A percentile compares a stretch with the other conserved stretches of the same genome.
These are phyloP conservation scores for Leccinum glutinopallens DNA, from an alignment of 1,284 basidiomycete species.

Conservation along the genomic window DNA sequence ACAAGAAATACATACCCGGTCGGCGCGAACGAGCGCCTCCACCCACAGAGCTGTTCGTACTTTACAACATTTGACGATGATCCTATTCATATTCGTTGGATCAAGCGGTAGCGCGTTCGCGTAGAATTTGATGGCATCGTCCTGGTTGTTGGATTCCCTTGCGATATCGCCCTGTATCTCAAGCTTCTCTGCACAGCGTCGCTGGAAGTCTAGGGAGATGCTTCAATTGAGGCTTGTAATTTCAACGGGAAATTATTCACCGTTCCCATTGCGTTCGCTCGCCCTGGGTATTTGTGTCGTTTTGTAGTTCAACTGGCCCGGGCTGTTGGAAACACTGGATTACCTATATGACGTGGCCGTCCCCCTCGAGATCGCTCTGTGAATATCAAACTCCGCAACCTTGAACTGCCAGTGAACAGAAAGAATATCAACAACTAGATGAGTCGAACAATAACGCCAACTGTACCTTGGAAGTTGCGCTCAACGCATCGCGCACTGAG, in stretches of 20 bases:
- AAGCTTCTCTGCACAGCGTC: conserved; percentile 8
- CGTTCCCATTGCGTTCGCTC: conserved; percentile 4
- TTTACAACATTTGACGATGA: conserved; percentile 14
- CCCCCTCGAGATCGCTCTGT: conserved; percentile 1
- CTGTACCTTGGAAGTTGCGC: not conserved
- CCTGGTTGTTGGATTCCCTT: not conserved
- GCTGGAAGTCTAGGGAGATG: not conserved
- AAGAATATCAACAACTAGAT: not conserved
- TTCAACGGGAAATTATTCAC: conserved; percentile 1
- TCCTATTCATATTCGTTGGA: not conserved
- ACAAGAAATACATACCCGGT: conserved; percentile 14
- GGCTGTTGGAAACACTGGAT: not conserved
- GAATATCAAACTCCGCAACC: conserved; percentile 3
- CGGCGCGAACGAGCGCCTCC: conserved; percentile 10
- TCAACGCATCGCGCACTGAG: conserved; percentile 1
- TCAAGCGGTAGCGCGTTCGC: conserved; percentile 8
- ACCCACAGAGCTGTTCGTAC: conserved; percentile 2
- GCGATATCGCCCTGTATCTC: conserved; percentile 7
- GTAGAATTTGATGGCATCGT: not conserved
- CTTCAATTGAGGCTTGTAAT: not conserved
- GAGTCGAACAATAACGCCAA: not conserved
- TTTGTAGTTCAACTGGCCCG: not conserved
- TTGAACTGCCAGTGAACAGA: conserved; percentile 12
- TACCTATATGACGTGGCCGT: conserved; percentile 7
- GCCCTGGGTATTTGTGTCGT: not conserved